A percentile compares a stretch with the other conserved stretches of the same genome.
phyloP scores from a whole-genome alignment of 2,329 filamentous ascomycete genomes.

The Cryoendolithus antarcticus region DNA sequence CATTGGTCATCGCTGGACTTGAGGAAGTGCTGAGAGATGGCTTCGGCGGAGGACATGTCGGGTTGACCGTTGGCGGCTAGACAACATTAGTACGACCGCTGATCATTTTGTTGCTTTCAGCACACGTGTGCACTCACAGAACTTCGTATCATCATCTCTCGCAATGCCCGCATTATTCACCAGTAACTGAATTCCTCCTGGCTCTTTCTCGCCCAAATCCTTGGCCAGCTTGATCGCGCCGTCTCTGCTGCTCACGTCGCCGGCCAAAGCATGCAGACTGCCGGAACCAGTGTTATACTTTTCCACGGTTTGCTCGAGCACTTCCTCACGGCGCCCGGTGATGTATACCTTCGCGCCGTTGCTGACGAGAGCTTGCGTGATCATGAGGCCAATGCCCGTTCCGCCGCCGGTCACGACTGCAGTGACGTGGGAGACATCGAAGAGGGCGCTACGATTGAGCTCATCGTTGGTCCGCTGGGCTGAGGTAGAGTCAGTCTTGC shows the following conservation, averaged over 20 bases:
- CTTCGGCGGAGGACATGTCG: conserved; percentile 34
- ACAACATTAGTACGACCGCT: background rate
- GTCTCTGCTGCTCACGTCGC: conserved; percentile 40
- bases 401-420: conserved; percentile 35
- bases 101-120: background rate
- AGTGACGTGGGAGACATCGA: conserved; percentile 34
- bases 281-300: conserved; percentile 35
- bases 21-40: conserved; percentile 40
- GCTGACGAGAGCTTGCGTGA: conserved; percentile 23
- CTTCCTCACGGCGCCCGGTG: conserved; percentile 33
- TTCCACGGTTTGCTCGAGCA: conserved; percentile 32
- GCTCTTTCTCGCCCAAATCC: conserved; percentile 33
- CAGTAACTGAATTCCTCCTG: conserved; percentile 41
- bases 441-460: conserved; percentile 30
- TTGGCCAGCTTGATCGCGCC: conserved; percentile 32
- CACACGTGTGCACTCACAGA: conserved; percentile 18
- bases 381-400: conserved; percentile 30
- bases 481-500: conserved; percentile 17
- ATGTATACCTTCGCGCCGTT: conserved; percentile 36
- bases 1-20: conserved; percentile 35
- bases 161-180: conserved; percentile 45
- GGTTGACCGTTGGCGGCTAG: conserved; percentile 31
- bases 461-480: conserved; percentile 21
- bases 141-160: conserved; percentile 39
- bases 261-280: conserved; percentile 24